A percentile compares a stretch with the other conserved stretches of the same genome.
Conservation (phyloP, 148 eudicot species). For the Vaccinium macrocarpon region DNA sequence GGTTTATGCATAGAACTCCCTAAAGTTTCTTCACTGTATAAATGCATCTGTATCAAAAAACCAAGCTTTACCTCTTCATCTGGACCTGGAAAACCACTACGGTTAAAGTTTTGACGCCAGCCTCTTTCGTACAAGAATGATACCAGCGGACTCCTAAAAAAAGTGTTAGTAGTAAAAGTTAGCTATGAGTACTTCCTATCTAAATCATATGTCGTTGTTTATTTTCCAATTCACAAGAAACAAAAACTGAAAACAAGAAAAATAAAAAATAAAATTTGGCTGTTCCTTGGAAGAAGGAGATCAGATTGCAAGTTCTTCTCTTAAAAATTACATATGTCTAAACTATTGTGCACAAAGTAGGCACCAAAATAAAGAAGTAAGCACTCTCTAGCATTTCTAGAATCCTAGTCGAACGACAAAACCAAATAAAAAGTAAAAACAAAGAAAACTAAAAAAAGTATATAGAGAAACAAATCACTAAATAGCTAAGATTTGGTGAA, state of each 20-base stretch:
- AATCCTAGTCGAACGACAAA: neutral
- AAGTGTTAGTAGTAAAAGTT: conserved; percentile 18
- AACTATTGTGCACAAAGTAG: neutral
- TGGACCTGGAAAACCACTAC: conserved; percentile 88
- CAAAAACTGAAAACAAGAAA: neutral
- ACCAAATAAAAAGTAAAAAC: neutral
- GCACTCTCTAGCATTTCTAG: neutral
- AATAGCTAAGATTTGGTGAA: neutral
- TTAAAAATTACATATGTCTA: neutral
- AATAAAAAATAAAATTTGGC: neutral
- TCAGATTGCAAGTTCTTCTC: conserved; percentile 3
- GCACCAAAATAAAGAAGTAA: neutral
- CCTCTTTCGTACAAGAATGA: conserved; percentile 96
- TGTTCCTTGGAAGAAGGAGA: neutral
- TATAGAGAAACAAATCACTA: neutral
- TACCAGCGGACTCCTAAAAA: conserved; percentile 82
- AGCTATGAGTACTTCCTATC: conserved; percentile 3
- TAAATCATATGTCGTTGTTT: neutral
- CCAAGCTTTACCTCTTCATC: conserved; percentile 80
- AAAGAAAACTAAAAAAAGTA: neutral
- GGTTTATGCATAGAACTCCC: neutral
- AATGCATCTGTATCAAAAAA: neutral
- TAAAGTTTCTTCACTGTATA: neutral
- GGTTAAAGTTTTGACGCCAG: conserved; percentile 93
- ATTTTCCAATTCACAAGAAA: neutral